Percentiles rank a stretch among this genome's conserved stretches.
Evolutionary conservation across 2,329 filamentous ascomycete species (phyloP).

Genomic region (Hirsutella rhossiliensis): DNA sequence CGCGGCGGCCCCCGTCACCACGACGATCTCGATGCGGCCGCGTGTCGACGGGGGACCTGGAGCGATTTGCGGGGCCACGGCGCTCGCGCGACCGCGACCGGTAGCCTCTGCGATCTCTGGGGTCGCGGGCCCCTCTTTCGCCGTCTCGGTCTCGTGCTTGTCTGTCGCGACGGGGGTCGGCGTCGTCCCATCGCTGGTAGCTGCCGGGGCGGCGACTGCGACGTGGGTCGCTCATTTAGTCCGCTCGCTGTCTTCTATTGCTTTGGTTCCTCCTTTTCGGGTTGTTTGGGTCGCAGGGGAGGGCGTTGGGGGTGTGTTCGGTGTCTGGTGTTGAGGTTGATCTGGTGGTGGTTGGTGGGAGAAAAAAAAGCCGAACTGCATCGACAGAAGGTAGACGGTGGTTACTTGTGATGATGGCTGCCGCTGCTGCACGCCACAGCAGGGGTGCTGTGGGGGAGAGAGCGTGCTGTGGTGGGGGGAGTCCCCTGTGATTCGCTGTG

Average conservation of each 20-base stretch:
- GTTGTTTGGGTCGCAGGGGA: neutral
- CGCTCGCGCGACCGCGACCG: conserved; percentile 20
- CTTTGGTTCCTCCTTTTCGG: neutral
- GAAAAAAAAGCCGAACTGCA: neutral
- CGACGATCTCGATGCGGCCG: conserved; percentile 3
- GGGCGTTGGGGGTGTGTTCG: neutral
- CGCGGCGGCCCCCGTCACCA: conserved; percentile 8
- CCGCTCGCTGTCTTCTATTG: neutral
- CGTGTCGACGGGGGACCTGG: conserved; percentile 4
- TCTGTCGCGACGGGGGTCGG: conserved; percentile 21
- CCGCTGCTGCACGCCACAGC: too few species aligned
- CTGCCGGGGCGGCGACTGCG: conserved; percentile 32
- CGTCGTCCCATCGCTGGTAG: conserved; percentile 49
- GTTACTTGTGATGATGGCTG: neutral
- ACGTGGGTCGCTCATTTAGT: conserved; percentile 19
- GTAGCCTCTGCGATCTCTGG: conserved; percentile 16
- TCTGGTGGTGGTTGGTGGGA: neutral
- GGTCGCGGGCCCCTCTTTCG: conserved; percentile 12
- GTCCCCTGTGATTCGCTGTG: too few species aligned
- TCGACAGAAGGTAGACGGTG: neutral
- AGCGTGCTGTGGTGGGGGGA: too few species aligned
- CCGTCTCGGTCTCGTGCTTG: conserved; percentile 8
- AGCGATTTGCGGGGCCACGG: conserved; percentile 6
- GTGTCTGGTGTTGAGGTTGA: neutral
- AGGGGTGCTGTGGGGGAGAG: too few species aligned